These are phyloP conservation scores for Cytauxzoon felis DNA, from an alignment of 169 alveolate genomes.

Conservation along the genomic window DNA sequence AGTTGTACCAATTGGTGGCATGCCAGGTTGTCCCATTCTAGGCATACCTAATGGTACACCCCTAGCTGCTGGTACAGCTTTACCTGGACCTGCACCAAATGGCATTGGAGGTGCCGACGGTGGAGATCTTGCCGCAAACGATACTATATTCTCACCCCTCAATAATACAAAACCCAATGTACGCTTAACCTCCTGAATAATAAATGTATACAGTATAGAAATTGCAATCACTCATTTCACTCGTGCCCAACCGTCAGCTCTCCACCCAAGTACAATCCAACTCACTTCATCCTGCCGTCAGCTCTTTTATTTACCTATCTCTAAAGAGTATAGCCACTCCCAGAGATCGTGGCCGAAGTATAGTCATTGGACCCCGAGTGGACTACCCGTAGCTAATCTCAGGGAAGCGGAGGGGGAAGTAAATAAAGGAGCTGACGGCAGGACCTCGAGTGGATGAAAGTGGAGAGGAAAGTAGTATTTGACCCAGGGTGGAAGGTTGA, in stretches of 20 bases:
- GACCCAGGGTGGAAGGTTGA: background rate
- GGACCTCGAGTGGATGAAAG: no score
- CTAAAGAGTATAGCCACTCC: no score
- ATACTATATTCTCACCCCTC: constrained; percentile 96
- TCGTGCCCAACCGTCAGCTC: background rate
- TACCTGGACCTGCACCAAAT: constrained; percentile 68
- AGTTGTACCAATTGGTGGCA: constrained; percentile 48
- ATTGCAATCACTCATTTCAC: background rate
- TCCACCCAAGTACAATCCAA: background rate
- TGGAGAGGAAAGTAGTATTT: no score
- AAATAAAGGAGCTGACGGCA: no score
- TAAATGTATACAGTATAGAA: background rate
- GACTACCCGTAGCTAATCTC: no score
- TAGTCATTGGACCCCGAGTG: no score
- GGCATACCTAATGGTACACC: constrained; percentile 62
- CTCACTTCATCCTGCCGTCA: no score
- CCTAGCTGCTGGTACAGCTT: constrained; percentile 71
- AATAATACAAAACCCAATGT: constrained; percentile 92
- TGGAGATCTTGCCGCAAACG: constrained; percentile 97
- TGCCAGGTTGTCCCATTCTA: constrained; percentile 38
- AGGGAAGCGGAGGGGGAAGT: no score
- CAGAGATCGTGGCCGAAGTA: no score
- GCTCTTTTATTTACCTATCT: no score
- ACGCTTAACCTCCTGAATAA: constrained; percentile 88
- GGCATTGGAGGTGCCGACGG: constrained; percentile 74